Percentiles rank a stretch among this genome's conserved stretches.
These are phyloP conservation scores for Lasiosphaeria ovina DNA, from an alignment of 495 filamentous ascomycete genomes.

Conservation along the genomic window DNA sequence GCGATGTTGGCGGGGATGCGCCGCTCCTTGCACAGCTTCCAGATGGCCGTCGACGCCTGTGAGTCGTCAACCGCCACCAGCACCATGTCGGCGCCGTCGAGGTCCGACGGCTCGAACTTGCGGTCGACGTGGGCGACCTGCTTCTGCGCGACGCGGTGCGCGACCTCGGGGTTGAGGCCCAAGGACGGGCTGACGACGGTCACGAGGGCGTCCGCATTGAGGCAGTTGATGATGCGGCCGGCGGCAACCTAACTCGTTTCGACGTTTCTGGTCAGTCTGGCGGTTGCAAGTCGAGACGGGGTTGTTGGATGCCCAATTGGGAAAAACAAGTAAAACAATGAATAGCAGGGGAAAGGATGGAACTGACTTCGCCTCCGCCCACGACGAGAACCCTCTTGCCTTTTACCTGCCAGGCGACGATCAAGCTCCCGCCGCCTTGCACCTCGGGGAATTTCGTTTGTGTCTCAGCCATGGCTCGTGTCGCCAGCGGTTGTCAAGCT, in stretches of 20 bases:
- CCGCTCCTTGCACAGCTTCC: conserved; percentile 83
- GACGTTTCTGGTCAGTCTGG: conserved; percentile 2
- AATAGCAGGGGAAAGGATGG: conserved; percentile 10
- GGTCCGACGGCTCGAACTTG: conserved; percentile 75
- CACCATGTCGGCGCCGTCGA: conserved; percentile 72
- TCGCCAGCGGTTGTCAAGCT: neutral
- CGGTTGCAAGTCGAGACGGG: neutral
- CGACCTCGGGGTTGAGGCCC: conserved; percentile 85
- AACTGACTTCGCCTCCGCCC: conserved; percentile 83
- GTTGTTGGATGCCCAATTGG: neutral
- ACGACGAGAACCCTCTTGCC: conserved; percentile 82
- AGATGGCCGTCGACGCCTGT: conserved; percentile 78
- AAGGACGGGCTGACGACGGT: conserved; percentile 77
- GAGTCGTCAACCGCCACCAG: conserved; percentile 92
- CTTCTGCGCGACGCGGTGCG: conserved; percentile 67
- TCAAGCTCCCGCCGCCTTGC: conserved; percentile 85
- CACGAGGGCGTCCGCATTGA: conserved; percentile 91
- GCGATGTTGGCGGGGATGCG: conserved; percentile 92
- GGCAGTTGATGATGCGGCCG: conserved; percentile 84
- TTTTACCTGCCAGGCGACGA: conserved; percentile 90
- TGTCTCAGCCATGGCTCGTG: conserved; percentile 45
- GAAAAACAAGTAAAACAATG: conserved; percentile 6
- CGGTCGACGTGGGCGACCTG: conserved; percentile 78
- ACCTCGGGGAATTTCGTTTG: conserved; percentile 65
- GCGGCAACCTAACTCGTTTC: conserved; percentile 72